These are phyloP conservation scores for Neurospora sp. DNA, from an alignment of 495 filamentous ascomycete species.

Conservation along the genomic window DNA sequence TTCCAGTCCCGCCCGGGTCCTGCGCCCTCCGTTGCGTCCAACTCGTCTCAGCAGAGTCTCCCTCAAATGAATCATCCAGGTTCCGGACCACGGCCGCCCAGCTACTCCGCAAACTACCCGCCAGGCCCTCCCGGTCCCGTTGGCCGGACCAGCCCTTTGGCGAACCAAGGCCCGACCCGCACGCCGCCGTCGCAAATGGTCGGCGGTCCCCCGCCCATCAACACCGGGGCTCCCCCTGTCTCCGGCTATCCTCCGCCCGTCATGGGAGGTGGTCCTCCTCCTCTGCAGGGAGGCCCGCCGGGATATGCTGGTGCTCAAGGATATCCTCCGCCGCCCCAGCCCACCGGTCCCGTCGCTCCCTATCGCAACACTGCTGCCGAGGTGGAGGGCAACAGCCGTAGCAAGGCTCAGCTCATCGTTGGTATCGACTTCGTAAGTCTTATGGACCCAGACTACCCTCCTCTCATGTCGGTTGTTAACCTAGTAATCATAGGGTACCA, in stretches of 20 bases:
- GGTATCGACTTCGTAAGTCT: slow-evolving; percentile 69
- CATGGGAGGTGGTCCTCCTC: slow-evolving; percentile 41
- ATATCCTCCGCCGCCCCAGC: slow-evolving; percentile 36
- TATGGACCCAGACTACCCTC: not conserved
- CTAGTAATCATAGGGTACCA: slow-evolving; percentile 46
- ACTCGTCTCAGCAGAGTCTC: slow-evolving; percentile 40
- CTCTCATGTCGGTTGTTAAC: slow-evolving; percentile 13
- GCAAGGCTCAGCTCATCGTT: slow-evolving; percentile 70
- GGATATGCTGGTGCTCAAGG: slow-evolving; percentile 27
- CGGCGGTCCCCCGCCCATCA: slow-evolving; percentile 64
- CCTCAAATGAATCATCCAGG: slow-evolving; percentile 46
- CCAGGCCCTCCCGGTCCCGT: slow-evolving; percentile 43
- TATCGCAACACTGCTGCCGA: slow-evolving; percentile 58
- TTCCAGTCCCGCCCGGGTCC: slow-evolving; percentile 32
- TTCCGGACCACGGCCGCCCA: slow-evolving; percentile 56
- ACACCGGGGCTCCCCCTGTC: slow-evolving; percentile 46
- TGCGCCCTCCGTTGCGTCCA: slow-evolving; percentile 31
- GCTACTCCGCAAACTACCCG: slow-evolving; percentile 56
- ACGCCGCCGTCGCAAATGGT: slow-evolving; percentile 51
- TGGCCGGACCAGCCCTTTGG: slow-evolving; percentile 39
- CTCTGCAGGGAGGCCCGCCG: slow-evolving; percentile 41
- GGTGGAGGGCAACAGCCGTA: slow-evolving; percentile 75
- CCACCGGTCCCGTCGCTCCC: slow-evolving; percentile 28
- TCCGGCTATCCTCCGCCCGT: slow-evolving; percentile 45
- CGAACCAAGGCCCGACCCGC: slow-evolving; percentile 34